Percentiles rank a stretch among this genome's conserved stretches.
phyloP scores from a whole-genome alignment of 768 basidiomycete genomes.

The Punctularia strigosozonata region DNA sequence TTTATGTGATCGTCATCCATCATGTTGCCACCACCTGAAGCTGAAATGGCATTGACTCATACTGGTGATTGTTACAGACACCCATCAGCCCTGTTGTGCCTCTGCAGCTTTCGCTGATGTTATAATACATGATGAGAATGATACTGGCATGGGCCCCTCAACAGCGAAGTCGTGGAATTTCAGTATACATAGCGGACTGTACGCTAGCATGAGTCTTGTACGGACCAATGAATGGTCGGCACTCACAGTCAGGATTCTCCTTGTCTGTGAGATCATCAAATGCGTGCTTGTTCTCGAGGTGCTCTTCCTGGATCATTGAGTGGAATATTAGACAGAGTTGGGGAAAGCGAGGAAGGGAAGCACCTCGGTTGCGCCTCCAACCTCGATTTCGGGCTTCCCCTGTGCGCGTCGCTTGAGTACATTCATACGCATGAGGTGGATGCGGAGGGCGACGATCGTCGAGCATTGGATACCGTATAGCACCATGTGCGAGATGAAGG shows the following conservation, averaged over 20 bases:
- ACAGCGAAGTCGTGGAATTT: no score
- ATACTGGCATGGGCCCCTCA: no score
- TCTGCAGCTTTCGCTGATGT: no score
- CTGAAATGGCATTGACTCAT: no score
- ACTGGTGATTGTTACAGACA: no score
- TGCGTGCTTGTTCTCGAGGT: slow-evolving; percentile 26
- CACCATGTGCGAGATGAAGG: slow-evolving; percentile 33
- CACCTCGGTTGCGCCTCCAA: no score
- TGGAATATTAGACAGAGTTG: no score
- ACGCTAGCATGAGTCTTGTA: neutral
- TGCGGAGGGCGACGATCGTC: slow-evolving; percentile 25
- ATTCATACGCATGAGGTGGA: slow-evolving; percentile 30
- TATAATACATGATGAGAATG: no score
- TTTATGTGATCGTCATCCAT: neutral
- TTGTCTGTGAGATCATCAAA: slow-evolving; percentile 38
- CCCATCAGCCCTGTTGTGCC: no score
- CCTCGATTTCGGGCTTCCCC: slow-evolving; percentile 11
- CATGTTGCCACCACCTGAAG: no score
- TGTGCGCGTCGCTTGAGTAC: slow-evolving; percentile 27
- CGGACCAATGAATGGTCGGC: neutral
- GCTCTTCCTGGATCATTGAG: slow-evolving; percentile 13
- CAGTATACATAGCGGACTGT: neutral
- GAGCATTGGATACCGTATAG: slow-evolving; percentile 33
- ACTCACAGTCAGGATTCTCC: slow-evolving; percentile 29
- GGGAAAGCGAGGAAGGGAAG: no score